Percentiles rank a stretch among this genome's conserved stretches.
These are phyloP conservation scores for Candida neerlandica DNA, from an alignment of 1,139 yeast species.

Conservation along the genomic window DNA sequence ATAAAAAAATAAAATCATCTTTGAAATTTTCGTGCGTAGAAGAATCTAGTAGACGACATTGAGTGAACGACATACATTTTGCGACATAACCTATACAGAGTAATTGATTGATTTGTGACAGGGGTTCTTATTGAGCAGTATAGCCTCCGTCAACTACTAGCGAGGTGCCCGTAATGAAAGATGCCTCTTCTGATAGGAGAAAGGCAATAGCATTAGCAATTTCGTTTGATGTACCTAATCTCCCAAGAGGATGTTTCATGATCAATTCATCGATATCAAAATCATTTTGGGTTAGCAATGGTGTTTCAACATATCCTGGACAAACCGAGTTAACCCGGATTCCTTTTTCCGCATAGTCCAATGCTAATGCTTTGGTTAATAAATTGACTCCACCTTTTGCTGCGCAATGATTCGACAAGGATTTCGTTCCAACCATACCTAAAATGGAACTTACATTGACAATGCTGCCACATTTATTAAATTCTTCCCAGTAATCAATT, in stretches of 20 bases:
- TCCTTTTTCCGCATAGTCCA: constrained; percentile 18
- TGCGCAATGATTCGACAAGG: constrained; percentile 42
- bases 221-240: constrained; percentile 45
- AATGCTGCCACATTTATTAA: constrained; percentile 71
- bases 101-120: neutral
- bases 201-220: constrained; percentile 50
- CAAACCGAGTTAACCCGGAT: constrained; percentile 21
- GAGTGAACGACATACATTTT: neutral
- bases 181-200: constrained; percentile 43
- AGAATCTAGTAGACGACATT: neutral
- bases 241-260: constrained; percentile 37
- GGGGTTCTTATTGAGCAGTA: constrained; percentile 28
- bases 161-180: constrained; percentile 45
- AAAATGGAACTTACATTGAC: constrained; percentile 62
- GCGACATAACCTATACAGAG: neutral
- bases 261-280: constrained; percentile 24
- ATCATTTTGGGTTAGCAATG: constrained; percentile 23
- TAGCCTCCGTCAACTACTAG: constrained; percentile 39
- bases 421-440: constrained; percentile 51
- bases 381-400: constrained; percentile 19
- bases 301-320: constrained; percentile 31
- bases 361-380: constrained; percentile 17
- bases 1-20: neutral
- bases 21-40: neutral
- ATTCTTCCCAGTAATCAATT: constrained; percentile 71